These are phyloP conservation scores for Xylaria arbuscula DNA, from an alignment of 2,329 filamentous ascomycete genomes.

Conservation along the genomic window DNA sequence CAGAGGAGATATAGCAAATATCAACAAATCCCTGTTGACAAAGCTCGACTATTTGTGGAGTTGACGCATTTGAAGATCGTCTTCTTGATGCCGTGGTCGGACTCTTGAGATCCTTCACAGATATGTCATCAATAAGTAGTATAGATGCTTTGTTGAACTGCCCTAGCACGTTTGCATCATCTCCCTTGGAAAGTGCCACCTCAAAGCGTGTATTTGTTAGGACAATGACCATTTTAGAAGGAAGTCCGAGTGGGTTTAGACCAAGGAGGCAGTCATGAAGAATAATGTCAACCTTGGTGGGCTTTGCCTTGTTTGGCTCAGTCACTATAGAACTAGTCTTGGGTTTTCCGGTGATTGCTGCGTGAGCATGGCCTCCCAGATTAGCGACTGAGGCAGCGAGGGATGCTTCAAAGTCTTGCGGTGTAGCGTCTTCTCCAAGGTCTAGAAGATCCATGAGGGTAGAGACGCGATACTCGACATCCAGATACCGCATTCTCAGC, in stretches of 20 bases:
- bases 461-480: constrained; percentile 88
- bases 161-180: constrained; percentile 71
- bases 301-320: constrained; percentile 57
- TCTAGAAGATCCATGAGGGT: constrained; percentile 83
- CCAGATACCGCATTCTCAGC: constrained; percentile 84
- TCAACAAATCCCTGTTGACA: constrained; percentile 81
- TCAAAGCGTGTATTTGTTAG: constrained; percentile 80
- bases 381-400: constrained; percentile 84
- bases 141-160: constrained; percentile 84
- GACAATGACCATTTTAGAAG: constrained; percentile 81
- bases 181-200: constrained; percentile 73
- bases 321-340: constrained; percentile 24
- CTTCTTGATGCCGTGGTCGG: constrained; percentile 54
- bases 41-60: constrained; percentile 66
- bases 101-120: constrained; percentile 54
- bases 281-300: constrained; percentile 76
- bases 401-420: constrained; percentile 78
- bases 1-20: constrained; percentile 87
- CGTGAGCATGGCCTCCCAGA: constrained; percentile 72
- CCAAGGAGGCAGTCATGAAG: constrained; percentile 85
- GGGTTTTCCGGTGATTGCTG: constrained; percentile 55
- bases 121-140: constrained; percentile 81
- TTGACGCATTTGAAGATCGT: constrained; percentile 54
- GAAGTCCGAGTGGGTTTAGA: constrained; percentile 79
- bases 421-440: constrained; percentile 72